These are phyloP conservation scores for Debaryomycetaceae sp. DNA, from an alignment of 1,139 yeast genomes.

Conservation along the genomic window DNA sequence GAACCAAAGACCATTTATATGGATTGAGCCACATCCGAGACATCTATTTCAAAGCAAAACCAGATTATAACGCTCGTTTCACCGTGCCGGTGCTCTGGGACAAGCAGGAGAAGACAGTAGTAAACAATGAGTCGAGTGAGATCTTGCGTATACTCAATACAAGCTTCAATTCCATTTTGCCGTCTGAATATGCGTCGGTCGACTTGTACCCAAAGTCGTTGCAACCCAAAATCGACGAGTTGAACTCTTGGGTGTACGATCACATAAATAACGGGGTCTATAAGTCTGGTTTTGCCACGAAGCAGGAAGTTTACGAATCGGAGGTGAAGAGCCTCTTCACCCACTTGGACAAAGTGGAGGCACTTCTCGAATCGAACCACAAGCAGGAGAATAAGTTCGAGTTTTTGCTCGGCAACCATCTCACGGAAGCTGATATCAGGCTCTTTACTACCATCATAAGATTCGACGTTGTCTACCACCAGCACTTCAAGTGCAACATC, in stretches of 20 bases:
- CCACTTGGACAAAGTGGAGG: conserved; percentile 74
- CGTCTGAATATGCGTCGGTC: conserved; percentile 46
- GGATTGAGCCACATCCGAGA: conserved; percentile 61
- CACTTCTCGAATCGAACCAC: conserved; percentile 49
- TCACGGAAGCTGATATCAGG: conserved; percentile 90
- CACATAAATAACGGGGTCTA: conserved; percentile 91
- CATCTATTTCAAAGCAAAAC: conserved; percentile 70
- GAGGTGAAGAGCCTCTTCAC: conserved; percentile 66
- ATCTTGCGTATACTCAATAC: conserved; percentile 79
- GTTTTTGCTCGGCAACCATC: conserved; percentile 59
- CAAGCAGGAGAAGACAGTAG: conserved; percentile 74
- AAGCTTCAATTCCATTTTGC: conserved; percentile 57
- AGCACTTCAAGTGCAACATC: conserved; percentile 91
- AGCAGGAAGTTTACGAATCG: conserved; percentile 76
- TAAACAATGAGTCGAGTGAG: conserved; percentile 86
- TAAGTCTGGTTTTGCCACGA: conserved; percentile 86
- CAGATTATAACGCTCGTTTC: conserved; percentile 73
- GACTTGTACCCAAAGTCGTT: conserved; percentile 62
- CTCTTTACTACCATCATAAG: conserved; percentile 74
- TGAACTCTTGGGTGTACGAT: conserved; percentile 84
- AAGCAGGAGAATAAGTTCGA: conserved; percentile 26
- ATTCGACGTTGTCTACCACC: conserved; percentile 89
- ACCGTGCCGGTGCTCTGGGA: conserved; percentile 97
- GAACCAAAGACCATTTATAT: conserved; percentile 66
- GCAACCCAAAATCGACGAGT: conserved; percentile 60